Conservation (phyloP, 2,329 filamentous ascomycete species). For the Allantophomopsis lycopodina region DNA sequence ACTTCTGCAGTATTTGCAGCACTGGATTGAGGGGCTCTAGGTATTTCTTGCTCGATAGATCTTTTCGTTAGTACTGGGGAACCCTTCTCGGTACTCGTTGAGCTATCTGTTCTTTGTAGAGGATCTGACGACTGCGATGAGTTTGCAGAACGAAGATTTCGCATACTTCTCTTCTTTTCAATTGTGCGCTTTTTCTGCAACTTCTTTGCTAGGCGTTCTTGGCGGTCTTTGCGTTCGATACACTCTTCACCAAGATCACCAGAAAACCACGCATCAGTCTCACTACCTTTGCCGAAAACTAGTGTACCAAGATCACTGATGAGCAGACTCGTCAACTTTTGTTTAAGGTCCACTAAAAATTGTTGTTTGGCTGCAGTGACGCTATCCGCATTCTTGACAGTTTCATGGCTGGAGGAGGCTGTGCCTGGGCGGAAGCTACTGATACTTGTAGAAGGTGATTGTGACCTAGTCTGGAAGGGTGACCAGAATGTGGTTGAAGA, state of each 20-base stretch:
- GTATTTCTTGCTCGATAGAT: background rate
- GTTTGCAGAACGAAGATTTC: conserved; percentile 42
- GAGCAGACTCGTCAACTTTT: conserved; percentile 69
- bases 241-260: conserved; percentile 48
- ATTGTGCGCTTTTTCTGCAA: conserved; percentile 37
- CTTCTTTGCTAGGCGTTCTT: conserved; percentile 45
- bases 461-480: conserved; percentile 55
- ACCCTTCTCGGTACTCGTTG: background rate
- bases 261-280: conserved; percentile 74
- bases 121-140: background rate
- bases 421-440: conserved; percentile 50
- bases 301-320: conserved; percentile 81
- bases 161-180: conserved; percentile 56
- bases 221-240: conserved; percentile 43
- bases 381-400: conserved; percentile 39
- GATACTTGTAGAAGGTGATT: conserved; percentile 48
- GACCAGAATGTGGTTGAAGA: conserved; percentile 81
- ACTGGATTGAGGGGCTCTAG: too few relatives aligned
- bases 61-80: background rate
- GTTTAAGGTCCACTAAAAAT: conserved; percentile 68
- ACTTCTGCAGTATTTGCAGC: background rate
- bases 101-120: background rate
- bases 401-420: conserved; percentile 54
- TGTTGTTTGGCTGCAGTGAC: conserved; percentile 55
- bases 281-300: conserved; percentile 70